Percentiles rank a stretch among this genome's conserved stretches.
Evolutionary conservation across 2,329 filamentous ascomycete species (phyloP).

Genomic region (Fusarium sp.): DNA sequence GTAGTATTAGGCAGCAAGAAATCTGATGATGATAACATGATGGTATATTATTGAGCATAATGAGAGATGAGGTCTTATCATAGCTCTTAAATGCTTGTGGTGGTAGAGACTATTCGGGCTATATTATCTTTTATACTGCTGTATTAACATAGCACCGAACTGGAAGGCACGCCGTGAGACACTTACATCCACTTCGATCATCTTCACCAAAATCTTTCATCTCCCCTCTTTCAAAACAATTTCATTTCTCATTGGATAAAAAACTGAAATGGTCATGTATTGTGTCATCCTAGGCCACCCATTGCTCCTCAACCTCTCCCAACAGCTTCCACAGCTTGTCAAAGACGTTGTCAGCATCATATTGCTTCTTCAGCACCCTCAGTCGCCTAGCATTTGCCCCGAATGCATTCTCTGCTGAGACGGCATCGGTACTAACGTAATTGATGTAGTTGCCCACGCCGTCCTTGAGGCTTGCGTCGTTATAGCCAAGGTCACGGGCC

Average conservation of each 20-base stretch:
- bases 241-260: neutral
- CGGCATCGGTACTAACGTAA: conserved; percentile 23
- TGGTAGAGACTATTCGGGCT: neutral
- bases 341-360: conserved; percentile 37
- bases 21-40: neutral
- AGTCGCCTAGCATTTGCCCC: conserved; percentile 31
- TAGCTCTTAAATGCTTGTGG: neutral
- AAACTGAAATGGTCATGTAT: neutral
- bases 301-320: conserved; percentile 33
- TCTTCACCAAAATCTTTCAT: neutral
- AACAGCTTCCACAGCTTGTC: conserved; percentile 41
- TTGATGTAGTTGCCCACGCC: conserved; percentile 39
- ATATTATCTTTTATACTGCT: neutral
- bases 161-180: neutral
- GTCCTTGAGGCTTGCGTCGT: conserved; percentile 29
- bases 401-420: conserved; percentile 38
- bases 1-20: neutral
- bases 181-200: neutral
- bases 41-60: neutral
- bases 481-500: conserved; percentile 35
- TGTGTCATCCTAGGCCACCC: conserved; percentile 12
- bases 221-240: neutral
- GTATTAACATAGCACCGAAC: neutral
- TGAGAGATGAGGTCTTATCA: neutral
- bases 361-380: conserved; percentile 33